Conservation (phyloP, 2,329 filamentous ascomycete genomes). For the Beauveria pseudobassiana region DNA sequence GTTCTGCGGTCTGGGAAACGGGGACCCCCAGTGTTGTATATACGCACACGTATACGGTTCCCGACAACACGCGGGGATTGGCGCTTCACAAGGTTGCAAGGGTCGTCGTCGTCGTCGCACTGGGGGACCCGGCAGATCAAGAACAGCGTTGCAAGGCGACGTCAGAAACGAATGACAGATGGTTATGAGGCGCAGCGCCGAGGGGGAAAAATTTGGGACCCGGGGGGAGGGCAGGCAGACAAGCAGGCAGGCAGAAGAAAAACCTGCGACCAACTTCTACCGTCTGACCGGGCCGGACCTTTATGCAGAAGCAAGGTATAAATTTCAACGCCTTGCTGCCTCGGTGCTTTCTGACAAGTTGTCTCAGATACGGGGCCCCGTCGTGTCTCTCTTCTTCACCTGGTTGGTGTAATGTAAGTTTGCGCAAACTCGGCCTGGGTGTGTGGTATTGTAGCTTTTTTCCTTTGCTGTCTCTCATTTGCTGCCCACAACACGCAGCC, state of each 20-base stretch:
- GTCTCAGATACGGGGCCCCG: conserved; percentile 1
- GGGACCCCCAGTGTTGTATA: neutral
- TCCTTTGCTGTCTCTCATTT: neutral
- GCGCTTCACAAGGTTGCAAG: neutral
- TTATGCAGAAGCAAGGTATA: neutral
- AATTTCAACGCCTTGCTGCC: neutral
- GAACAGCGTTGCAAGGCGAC: neutral
- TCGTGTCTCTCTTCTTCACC: neutral
- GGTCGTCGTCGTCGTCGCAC: neutral
- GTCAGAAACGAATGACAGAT: neutral
- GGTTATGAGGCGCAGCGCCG: neutral
- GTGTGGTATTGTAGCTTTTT: neutral
- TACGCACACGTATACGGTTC: neutral
- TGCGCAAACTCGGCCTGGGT: neutral
- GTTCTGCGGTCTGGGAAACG: too few species aligned
- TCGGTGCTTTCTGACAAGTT: neutral
- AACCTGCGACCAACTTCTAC: neutral
- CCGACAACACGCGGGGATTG: neutral
- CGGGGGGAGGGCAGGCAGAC: neutral
- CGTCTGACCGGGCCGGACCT: neutral
- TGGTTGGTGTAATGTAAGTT: neutral
- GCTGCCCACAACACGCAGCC: neutral
- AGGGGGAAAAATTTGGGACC: neutral
- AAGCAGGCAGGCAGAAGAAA: neutral
- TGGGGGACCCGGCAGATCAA: neutral